phyloP scores from a whole-genome alignment of 2,329 filamentous ascomycete species.

The Orbilia javanica region DNA sequence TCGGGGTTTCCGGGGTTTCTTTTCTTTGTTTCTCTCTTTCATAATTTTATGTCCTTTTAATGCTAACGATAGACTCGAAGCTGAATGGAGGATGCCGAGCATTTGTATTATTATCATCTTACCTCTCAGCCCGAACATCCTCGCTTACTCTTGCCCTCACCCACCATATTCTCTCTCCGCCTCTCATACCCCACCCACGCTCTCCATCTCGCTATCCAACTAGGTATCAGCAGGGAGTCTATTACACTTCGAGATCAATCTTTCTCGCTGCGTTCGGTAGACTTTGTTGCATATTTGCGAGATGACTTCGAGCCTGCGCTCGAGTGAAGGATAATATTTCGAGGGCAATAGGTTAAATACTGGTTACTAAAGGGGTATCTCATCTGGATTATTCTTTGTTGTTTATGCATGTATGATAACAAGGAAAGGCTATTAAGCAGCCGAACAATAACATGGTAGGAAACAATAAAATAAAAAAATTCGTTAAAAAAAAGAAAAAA shows the following conservation, averaged over 20 bases:
- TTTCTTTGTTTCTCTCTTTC: background rate
- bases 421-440: slow-evolving; percentile 3
- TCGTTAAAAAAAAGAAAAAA: slow-evolving; percentile 32
- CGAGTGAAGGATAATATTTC: too few species aligned
- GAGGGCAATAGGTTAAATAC: background rate
- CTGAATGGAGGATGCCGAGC: background rate
- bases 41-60: background rate
- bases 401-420: slow-evolving; percentile 23
- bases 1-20: too few species aligned
- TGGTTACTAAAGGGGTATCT: slow-evolving; percentile 7
- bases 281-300: too few species aligned
- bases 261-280: too few species aligned
- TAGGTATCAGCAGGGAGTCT: background rate
- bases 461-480: slow-evolving; percentile 22
- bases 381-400: slow-evolving; percentile 8
- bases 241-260: background rate
- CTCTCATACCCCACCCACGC: background rate
- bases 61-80: background rate
- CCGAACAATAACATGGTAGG: background rate
- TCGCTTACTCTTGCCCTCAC: background rate
- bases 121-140: background rate
- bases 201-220: background rate
- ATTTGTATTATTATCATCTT: background rate
- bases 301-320: too few species aligned
- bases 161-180: background rate